Percentiles rank a stretch among this genome's conserved stretches.
Conservation (phyloP, 192 early-diverging fungal genomes). For the Coemansia sp. region DNA sequence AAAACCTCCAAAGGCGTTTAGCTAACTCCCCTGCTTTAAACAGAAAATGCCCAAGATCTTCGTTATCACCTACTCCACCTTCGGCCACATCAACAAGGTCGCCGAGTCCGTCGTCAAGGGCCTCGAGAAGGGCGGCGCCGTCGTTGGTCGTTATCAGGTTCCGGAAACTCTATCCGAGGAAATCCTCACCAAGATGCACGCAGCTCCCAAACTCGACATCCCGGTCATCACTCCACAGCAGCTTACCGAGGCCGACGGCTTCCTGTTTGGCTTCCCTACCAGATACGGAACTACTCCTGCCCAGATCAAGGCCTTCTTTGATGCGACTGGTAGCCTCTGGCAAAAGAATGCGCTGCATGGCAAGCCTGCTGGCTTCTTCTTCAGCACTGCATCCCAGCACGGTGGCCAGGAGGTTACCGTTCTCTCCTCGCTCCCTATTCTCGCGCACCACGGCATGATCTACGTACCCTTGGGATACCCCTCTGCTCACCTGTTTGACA, state of each 20-base stretch:
- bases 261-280: conserved; percentile 70
- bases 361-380: conserved; percentile 76
- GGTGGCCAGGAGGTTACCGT: conserved; percentile 83
- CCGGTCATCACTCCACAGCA: conserved; percentile 59
- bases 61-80: conserved; percentile 67
- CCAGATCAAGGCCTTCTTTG: conserved; percentile 75
- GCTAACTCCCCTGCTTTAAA: too few relatives aligned
- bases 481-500: conserved; percentile 56
- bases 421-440: conserved; percentile 63
- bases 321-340: conserved; percentile 63
- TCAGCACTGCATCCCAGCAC: conserved; percentile 71
- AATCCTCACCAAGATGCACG: conserved; percentile 68
- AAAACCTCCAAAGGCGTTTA: not conserved
- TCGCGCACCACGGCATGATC: conserved; percentile 78
- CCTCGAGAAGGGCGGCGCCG: conserved; percentile 56
- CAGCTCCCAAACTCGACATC: conserved; percentile 57
- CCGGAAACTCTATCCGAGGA: conserved; percentile 66
- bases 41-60: conserved; percentile 37
- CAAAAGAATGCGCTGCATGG: conserved; percentile 60
- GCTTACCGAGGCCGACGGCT: conserved; percentile 65
- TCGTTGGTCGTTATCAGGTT: conserved; percentile 59
- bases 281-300: conserved; percentile 71
- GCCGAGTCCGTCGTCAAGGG: conserved; percentile 66
- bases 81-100: conserved; percentile 69
- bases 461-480: conserved; percentile 73